These are phyloP conservation scores for Colletotrichum acutatum DNA, from an alignment of 2,329 filamentous ascomycete species.

Conservation along the genomic window DNA sequence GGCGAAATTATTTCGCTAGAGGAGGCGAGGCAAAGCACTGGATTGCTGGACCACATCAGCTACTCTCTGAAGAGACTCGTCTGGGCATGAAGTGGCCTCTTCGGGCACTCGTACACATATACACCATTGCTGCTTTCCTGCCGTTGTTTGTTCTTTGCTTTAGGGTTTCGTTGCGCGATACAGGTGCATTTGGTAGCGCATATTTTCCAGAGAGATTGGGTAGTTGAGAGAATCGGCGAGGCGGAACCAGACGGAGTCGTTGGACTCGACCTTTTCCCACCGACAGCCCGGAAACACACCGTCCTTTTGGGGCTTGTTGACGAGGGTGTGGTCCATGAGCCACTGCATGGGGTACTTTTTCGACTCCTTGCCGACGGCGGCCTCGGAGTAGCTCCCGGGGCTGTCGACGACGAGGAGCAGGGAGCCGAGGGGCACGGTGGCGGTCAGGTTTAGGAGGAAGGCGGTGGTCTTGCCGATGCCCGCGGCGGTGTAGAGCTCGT, in stretches of 20 bases:
- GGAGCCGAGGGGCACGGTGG: constrained; percentile 65
- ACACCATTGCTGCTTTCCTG: neutral
- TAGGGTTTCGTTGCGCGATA: constrained; percentile 60
- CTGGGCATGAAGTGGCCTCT: constrained; percentile 68
- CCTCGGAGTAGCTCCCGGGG: constrained; percentile 90
- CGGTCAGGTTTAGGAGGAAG: constrained; percentile 78
- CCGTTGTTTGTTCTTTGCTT: constrained; percentile 2
- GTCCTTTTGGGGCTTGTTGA: constrained; percentile 52
- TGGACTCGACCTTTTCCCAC: constrained; percentile 81
- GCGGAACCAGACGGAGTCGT: constrained; percentile 89
- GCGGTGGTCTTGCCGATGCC: constrained; percentile 78
- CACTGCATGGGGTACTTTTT: constrained; percentile 92
- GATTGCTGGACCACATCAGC: constrained; percentile 85
- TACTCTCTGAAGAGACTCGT: constrained; percentile 95
- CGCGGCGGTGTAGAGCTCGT: constrained; percentile 88
- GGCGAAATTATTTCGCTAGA: constrained; percentile 83
- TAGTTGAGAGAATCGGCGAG: constrained; percentile 76
- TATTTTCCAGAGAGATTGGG: constrained; percentile 89
- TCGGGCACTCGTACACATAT: neutral
- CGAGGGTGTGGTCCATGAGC: constrained; percentile 85
- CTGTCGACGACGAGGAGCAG: constrained; percentile 90
- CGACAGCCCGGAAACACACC: constrained; percentile 45
- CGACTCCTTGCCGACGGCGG: constrained; percentile 71
- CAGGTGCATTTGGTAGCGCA: constrained; percentile 93
- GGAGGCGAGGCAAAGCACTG: constrained; percentile 88